Evolutionary conservation across 768 basidiomycete genomes (phyloP), one percentile per base, ranked within the genome.

Genomic region (Termitomyces titanicus): DNA sequence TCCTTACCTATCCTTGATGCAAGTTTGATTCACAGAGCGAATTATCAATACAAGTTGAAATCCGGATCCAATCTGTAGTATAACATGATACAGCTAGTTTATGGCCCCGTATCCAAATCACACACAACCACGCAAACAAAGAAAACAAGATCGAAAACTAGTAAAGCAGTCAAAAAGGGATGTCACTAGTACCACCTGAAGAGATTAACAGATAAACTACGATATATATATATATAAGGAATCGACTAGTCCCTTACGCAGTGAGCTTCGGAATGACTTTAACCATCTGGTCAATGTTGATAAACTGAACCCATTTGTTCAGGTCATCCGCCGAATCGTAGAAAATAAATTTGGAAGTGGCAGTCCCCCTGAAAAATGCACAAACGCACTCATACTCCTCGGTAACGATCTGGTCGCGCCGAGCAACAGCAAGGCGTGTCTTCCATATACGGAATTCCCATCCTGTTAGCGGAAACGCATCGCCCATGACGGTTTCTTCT

Each of bases 371-470:
- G 73, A 85, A 92, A 68, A 89, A 90, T 2, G 89, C 89, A 44
- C 80, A 81, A 4, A 84, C 87, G 65, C 89, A 92, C 65, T 89
- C 85, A 63, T 92, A 92, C 43, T 76, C 70, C 68, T 92, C 88
- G 58, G 84, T 78, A 39, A 82, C 73, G 39, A 88, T 71, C 25
- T 76, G 62, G 13, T 79, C 79, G 33, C 75, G 70, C 8, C 85
- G 78, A 12, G 82, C 81, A 3, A 91, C 85, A 15, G 86, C 88
- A 15, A 92, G 78, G 51, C 82, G 81, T 13, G 87, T 82, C 54
- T 79, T 80, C 79, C 88, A 94, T 39, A 93, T 74, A 8, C 92
- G 81, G 70, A 94, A 92, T 67, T 94, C 92, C 92, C 92, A 94
- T 0, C 92, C 92, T 18, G 78, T 75, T 0, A 93, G 74, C 1